These are phyloP conservation scores for Malus hybrid DNA, from an alignment of 331 rosid genomes.

Conservation along the genomic window DNA sequence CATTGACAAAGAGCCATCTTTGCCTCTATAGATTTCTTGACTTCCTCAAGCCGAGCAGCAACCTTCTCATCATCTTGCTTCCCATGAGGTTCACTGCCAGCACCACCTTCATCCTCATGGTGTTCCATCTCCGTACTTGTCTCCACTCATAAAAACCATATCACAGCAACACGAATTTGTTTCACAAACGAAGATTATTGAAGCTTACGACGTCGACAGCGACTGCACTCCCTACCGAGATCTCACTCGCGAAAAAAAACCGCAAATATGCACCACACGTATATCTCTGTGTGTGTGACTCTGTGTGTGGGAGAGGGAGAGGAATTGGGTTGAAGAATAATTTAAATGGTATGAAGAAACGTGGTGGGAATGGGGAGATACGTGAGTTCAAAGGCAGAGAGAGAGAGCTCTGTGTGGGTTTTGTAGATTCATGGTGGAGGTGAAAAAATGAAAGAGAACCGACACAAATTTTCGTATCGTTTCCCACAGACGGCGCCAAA, in stretches of 20 bases:
- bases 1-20: slow-evolving; percentile 77
- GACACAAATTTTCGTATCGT: too few relatives aligned
- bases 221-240: not conserved
- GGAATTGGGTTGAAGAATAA: not conserved
- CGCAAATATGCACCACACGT: not conserved
- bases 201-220: not conserved
- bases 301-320: not conserved
- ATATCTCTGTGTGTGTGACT: too few relatives aligned
- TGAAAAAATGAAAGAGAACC: too few relatives aligned
- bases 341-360: too few relatives aligned
- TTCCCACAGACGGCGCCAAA: too few relatives aligned
- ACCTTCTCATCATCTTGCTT: slow-evolving; percentile 93
- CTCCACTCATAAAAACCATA: slow-evolving; percentile 12
- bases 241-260: not conserved
- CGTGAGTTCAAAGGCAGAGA: too few relatives aligned
- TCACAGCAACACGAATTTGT: not conserved
- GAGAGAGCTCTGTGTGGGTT: too few relatives aligned
- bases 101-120: slow-evolving; percentile 60
- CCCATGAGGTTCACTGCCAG: slow-evolving; percentile 45
- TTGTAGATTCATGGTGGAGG: too few relatives aligned
- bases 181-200: not conserved
- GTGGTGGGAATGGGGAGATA: too few relatives aligned
- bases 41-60: slow-evolving; percentile 81
- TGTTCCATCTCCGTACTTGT: slow-evolving; percentile 53
- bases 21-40: slow-evolving; percentile 75